Evolutionary conservation across 2,329 filamentous ascomycete genomes (phyloP).

Genomic region (Metarhizium anisopliae): DNA sequence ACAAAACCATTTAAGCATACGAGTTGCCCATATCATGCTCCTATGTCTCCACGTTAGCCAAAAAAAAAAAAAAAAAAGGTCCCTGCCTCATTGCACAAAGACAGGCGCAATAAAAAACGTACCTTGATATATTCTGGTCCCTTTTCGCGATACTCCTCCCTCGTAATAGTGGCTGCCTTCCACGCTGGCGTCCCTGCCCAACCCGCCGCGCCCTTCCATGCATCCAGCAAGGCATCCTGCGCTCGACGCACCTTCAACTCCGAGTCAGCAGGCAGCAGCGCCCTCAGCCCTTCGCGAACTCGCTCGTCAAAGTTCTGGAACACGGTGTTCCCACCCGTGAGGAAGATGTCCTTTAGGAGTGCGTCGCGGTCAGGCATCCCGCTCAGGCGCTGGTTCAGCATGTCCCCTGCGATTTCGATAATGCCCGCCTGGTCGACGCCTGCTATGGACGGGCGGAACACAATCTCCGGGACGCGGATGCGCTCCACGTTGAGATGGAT

Average conservation of each 20-base stretch:
- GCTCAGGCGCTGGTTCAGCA: slow-evolving; percentile 72
- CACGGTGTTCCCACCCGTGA: slow-evolving; percentile 87
- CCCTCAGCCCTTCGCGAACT: slow-evolving; percentile 61
- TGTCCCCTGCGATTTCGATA: slow-evolving; percentile 83
- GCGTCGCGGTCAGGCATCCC: slow-evolving; percentile 49
- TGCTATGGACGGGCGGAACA: slow-evolving; percentile 88
- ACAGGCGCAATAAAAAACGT: slow-evolving; percentile 14
- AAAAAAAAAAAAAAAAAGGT: background rate
- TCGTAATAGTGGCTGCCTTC: slow-evolving; percentile 59
- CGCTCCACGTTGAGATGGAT: slow-evolving; percentile 94
- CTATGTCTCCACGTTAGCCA: slow-evolving; percentile 23
- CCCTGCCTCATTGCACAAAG: background rate
- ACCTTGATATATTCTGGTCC: slow-evolving; percentile 90
- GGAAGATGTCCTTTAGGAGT: slow-evolving; percentile 78
- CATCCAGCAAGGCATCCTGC: slow-evolving; percentile 69
- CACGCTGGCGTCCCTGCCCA: slow-evolving; percentile 63
- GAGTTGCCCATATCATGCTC: slow-evolving; percentile 61
- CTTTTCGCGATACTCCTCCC: slow-evolving; percentile 84
- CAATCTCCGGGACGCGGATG: slow-evolving; percentile 85
- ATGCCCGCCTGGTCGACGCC: slow-evolving; percentile 90
- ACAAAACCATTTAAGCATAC: slow-evolving; percentile 28
- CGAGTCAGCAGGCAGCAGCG: slow-evolving; percentile 60
- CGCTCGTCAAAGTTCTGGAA: slow-evolving; percentile 83
- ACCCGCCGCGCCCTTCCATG: slow-evolving; percentile 84
- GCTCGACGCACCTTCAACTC: slow-evolving; percentile 65